Evolutionary conservation across 2,329 filamentous ascomycete genomes (phyloP).

Genomic region (Ambrosiella cleistominuta): DNA sequence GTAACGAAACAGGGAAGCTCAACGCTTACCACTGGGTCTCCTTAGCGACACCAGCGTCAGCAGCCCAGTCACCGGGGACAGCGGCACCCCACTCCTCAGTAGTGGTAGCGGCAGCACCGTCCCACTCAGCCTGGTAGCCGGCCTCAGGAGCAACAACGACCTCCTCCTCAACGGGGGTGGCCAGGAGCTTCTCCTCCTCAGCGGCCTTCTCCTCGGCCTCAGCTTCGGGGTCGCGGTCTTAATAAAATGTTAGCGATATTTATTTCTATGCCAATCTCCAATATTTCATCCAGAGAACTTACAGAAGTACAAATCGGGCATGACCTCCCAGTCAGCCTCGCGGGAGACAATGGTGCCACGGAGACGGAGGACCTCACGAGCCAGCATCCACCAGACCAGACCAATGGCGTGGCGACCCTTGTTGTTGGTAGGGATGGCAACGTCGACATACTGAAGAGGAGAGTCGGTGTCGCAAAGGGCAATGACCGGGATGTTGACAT

Average conservation of each 20-base stretch:
- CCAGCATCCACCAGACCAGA: constrained; percentile 98
- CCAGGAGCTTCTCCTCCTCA: constrained; percentile 61
- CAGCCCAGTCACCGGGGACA: constrained; percentile 55
- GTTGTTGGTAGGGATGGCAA: constrained; percentile 99
- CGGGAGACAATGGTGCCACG: constrained; percentile 91
- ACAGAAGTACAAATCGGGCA: constrained; percentile 99
- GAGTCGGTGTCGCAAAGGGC: constrained; percentile 98
- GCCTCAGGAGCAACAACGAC: constrained; percentile 53
- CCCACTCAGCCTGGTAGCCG: constrained; percentile 73
- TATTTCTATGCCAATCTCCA: not conserved
- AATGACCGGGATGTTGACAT: constrained; percentile 99
- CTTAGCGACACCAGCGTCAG: constrained; percentile 32
- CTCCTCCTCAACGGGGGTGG: constrained; percentile 71
- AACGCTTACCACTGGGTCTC: constrained; percentile 34
- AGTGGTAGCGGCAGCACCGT: constrained; percentile 50
- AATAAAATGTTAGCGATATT: not conserved
- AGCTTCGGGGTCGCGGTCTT: constrained; percentile 93
- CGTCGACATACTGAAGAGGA: constrained; percentile 97
- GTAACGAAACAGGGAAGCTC: constrained; percentile 12
- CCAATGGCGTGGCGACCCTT: constrained; percentile 99
- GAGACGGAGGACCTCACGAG: constrained; percentile 97
- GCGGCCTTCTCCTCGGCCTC: constrained; percentile 97
- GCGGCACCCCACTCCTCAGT: constrained; percentile 49
- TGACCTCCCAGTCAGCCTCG: constrained; percentile 96
- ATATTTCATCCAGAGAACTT: constrained; percentile 21